phyloP scores from a whole-genome alignment of 116 monocot species.

The Papilionanthe hybrid region DNA sequence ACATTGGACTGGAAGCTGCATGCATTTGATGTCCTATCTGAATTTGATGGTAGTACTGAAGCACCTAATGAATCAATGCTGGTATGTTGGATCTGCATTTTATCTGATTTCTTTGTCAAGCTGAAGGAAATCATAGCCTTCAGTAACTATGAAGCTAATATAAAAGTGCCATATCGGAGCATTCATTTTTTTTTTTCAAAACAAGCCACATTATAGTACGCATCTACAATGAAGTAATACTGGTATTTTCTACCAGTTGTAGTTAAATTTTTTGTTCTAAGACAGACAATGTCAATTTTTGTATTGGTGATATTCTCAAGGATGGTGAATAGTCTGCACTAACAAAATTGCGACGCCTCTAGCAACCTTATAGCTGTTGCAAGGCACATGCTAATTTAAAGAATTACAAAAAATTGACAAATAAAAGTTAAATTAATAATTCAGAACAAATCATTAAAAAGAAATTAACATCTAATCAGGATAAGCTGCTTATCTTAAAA shows the following conservation, averaged over 20 bases:
- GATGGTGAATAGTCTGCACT: neutral
- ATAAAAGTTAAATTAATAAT: too few relatives aligned
- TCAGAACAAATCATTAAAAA: too few relatives aligned
- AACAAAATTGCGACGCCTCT: too few relatives aligned
- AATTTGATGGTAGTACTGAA: slow-evolving; percentile 86
- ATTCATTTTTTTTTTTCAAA: neutral
- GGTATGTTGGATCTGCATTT: slow-evolving; percentile 31
- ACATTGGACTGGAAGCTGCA: slow-evolving; percentile 98
- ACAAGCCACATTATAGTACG: neutral
- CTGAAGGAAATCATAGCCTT: neutral
- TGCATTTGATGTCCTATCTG: slow-evolving; percentile 95
- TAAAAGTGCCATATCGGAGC: neutral
- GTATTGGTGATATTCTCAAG: neutral
- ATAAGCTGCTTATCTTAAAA: too few relatives aligned
- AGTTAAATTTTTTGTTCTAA: neutral
- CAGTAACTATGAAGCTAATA: neutral
- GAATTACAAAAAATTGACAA: too few relatives aligned
- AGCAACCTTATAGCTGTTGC: too few relatives aligned
- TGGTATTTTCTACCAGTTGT: neutral
- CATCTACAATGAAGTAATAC: neutral
- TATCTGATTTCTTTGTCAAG: neutral
- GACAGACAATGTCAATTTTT: neutral
- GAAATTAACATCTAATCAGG: too few relatives aligned
- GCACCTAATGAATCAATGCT: slow-evolving; percentile 56
- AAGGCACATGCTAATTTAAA: too few relatives aligned